Percentiles rank a stretch among this genome's conserved stretches.
Conservation (phyloP, 768 basidiomycete species). For the Boletus patriciae region DNA sequence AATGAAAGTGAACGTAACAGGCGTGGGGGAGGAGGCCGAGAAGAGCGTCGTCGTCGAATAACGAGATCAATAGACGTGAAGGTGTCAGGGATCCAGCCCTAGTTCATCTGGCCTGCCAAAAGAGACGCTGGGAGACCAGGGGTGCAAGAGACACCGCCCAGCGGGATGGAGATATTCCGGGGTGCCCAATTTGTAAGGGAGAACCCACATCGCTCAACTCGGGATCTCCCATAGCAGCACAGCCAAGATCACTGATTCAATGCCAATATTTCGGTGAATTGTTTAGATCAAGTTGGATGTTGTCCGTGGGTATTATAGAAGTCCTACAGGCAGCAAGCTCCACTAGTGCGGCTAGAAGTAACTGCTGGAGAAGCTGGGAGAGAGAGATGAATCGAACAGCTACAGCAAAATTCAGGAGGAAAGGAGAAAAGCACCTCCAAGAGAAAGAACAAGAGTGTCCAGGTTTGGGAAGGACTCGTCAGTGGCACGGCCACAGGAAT, state of each 20-base stretch:
- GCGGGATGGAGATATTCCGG: background rate
- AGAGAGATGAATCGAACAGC: background rate
- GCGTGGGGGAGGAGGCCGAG: background rate
- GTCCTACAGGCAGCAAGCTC: background rate
- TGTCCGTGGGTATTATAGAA: background rate
- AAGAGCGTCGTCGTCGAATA: background rate
- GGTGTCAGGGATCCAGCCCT: constrained; percentile 18
- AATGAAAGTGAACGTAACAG: background rate
- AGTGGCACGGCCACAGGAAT: background rate
- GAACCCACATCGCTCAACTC: background rate
- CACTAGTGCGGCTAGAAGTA: background rate
- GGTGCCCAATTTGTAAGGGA: background rate
- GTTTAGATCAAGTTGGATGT: background rate
- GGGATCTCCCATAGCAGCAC: background rate
- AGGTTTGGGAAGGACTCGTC: background rate
- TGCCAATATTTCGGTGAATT: constrained; percentile 3
- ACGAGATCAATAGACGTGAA: background rate
- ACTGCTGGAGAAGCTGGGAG: background rate
- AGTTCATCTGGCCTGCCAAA: constrained; percentile 5
- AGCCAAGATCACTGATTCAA: constrained; percentile 5
- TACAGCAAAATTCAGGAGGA: background rate
- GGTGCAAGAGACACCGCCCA: background rate
- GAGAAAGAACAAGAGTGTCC: background rate
- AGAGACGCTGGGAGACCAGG: background rate
- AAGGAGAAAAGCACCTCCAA: background rate